Evolutionary conservation across 2,329 filamentous ascomycete species (phyloP), one percentile per base, ranked within the genome.

Genomic region (Paecilomyces variotii): DNA sequence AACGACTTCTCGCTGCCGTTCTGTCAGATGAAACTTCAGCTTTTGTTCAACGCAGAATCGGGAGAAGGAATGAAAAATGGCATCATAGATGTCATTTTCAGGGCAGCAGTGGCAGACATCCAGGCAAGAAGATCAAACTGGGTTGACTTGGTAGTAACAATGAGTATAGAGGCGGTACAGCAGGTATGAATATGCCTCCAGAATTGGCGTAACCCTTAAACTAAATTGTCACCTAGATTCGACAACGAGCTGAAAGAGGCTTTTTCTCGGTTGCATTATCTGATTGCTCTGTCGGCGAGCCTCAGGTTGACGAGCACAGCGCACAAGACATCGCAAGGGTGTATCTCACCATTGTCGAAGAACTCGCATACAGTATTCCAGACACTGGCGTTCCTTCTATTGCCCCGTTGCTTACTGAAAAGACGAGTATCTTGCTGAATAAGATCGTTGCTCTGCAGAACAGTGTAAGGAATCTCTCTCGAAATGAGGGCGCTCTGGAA

Each of bases 1-100:
- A 70, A 75, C 59, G 70, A 76, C 57, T 75, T 78, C 59, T 78
- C 76, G 9, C 67, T 78, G 27, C 73, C 76, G 4, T 73, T 76
- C 50, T 76, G 74, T 54, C 73, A 76, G 53, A 60, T 77, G 59
- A 76, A 77, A 58, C 65, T 78, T 10, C 73, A 75, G 56, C 62
- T 74, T n/a, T 62, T 76, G 14, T 75, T 77, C 60, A 68, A 69
- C 34, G 66, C 65, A 24, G 69, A 69, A 25, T 60, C 68, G 7
- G 63, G 64, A 19, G 61, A 64, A 6, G 64, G 68, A 5, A 65
- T 69, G 19, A 69, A 63, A 55, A 69, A 65, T 39, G 66, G 61
- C 26, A 69, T 78, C 27, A 67, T 75, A 39, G 72, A 77, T 59
- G 65, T 72, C 26, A 70, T 76, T 66, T 76, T 76, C 61, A 73